phyloP scores from a whole-genome alignment of 306 rosid species.

The Prunus armeniaca region DNA sequence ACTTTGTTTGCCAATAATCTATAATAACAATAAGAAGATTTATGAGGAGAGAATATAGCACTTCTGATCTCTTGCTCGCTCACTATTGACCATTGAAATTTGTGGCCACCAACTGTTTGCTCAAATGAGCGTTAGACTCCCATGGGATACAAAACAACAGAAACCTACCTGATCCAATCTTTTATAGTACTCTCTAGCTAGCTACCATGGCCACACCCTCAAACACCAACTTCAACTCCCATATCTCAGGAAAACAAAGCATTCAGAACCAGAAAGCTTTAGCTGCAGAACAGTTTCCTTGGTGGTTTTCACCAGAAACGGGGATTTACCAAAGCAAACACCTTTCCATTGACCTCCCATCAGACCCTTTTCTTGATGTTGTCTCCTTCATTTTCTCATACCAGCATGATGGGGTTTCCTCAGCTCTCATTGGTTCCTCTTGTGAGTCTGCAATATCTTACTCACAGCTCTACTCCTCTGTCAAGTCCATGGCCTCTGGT shows the following conservation, averaged over 20 bases:
- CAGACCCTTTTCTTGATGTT: constrained; percentile 60
- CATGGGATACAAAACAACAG: not conserved
- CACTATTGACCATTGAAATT: not conserved
- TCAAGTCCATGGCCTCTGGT: constrained; percentile 68
- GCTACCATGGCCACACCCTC: constrained; percentile 26
- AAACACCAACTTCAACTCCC: constrained; percentile 6
- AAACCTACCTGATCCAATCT: not conserved
- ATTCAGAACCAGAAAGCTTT: not conserved
- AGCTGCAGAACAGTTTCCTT: constrained; percentile 19
- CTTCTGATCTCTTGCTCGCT: not conserved
- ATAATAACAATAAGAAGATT: not conserved
- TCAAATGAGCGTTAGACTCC: not conserved
- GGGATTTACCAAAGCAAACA: constrained; percentile 62
- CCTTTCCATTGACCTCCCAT: constrained; percentile 43
- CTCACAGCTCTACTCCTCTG: constrained; percentile 45
- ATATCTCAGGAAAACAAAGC: constrained; percentile 10
- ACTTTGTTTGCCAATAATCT: no score
- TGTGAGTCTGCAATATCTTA: constrained; percentile 62
- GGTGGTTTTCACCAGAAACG: constrained; percentile 61
- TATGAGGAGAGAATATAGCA: not conserved
- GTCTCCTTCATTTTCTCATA: constrained; percentile 67
- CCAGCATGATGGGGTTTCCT: constrained; percentile 50
- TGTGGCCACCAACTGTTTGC: not conserved
- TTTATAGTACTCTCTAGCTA: not conserved
- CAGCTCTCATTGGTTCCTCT: constrained; percentile 71